Percentiles rank a stretch among this genome's conserved stretches.
phyloP scores from a whole-genome alignment of 2,329 filamentous ascomycete species.

The Drechmeria coniospora region DNA sequence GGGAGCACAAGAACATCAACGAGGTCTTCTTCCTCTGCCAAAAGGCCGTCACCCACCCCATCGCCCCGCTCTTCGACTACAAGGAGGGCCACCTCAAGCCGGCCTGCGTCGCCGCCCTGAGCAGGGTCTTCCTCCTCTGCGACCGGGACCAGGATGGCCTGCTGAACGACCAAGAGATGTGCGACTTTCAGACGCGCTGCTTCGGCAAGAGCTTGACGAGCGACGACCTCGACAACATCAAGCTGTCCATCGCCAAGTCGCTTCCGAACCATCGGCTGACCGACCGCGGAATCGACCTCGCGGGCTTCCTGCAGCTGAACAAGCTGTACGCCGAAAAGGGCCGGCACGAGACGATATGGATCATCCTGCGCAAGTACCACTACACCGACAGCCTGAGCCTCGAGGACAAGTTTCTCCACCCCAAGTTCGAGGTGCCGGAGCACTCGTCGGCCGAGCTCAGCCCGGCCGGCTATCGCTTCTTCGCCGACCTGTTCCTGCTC shows the following conservation, averaged over 20 bases:
- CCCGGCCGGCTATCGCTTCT: constrained; percentile 89
- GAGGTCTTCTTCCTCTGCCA: constrained; percentile 96
- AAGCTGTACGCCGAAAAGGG: constrained; percentile 96
- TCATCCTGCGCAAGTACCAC: constrained; percentile 84
- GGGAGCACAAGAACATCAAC: constrained; percentile 86
- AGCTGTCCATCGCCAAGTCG: constrained; percentile 62
- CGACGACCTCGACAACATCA: constrained; percentile 82
- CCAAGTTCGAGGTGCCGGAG: constrained; percentile 86
- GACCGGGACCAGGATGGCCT: constrained; percentile 94
- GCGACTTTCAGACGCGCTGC: constrained; percentile 79
- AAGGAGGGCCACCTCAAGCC: constrained; percentile 85
- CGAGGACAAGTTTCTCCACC: constrained; percentile 80
- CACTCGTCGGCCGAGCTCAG: constrained; percentile 88
- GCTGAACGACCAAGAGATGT: constrained; percentile 78
- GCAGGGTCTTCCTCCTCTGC: constrained; percentile 85
- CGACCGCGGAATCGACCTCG: constrained; percentile 63
- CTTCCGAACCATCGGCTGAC: constrained; percentile 45
- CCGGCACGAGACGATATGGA: constrained; percentile 96
- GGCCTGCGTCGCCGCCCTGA: constrained; percentile 70
- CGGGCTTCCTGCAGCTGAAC: constrained; percentile 79
- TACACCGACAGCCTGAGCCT: constrained; percentile 92
- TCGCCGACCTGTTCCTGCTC: constrained; percentile 86
- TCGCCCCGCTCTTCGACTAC: constrained; percentile 90
- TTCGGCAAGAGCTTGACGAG: constrained; percentile 75
- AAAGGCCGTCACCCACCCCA: constrained; percentile 93